Evolutionary conservation across 495 filamentous ascomycete species (phyloP), one percentile per base, ranked within the genome.

Genomic region (Venustampulla echinocandica): DNA sequence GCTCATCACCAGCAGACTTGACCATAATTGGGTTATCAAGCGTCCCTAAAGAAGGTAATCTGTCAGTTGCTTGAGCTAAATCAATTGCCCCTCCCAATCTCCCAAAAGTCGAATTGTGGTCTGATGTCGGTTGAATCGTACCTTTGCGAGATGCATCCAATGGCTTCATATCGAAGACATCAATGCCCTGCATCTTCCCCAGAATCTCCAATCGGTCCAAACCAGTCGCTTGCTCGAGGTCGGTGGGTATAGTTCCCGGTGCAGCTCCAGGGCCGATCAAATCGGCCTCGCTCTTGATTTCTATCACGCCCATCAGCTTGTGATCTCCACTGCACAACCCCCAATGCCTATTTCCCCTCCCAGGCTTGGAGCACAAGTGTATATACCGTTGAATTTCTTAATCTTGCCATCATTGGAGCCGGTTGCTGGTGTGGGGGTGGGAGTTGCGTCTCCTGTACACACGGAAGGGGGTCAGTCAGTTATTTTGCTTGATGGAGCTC

Each of bases 141-240:
- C 86, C 88, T 72, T 78, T 80, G 50, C 92, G 79, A 55, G 84
- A 90, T 27, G 92, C 77, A 71, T 95, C 90, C 53, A 99, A 75
- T 35, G 92, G 93, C 68, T 80, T 83, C 90, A 95, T 95, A 68
- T 99, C 93, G 70, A 97, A 99, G 62, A 97, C 74, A 66, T 99
- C 92, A 52, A 99, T 74, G 55, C 92, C 87, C 74, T 97, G 85
- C 83, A 96, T 95, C 79, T 99, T 99, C 67, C 92, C 92, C 68
- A 97, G 72, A 58, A 99, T 90, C 68, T 99, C 92, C 59, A 99
- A 79, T 70, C 92, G 90, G 75, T 99, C 92, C 42, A 99, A 75
- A 79, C 92, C 92, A 53, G 92, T 97, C 35, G 90, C 71, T 66
- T 99, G 92, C 60, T 95, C 85, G 62, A 90, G 62, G 67, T 99